Evolutionary conservation across 2,329 filamentous ascomycete genomes (phyloP).

Genomic region (Fusarium secorum): DNA sequence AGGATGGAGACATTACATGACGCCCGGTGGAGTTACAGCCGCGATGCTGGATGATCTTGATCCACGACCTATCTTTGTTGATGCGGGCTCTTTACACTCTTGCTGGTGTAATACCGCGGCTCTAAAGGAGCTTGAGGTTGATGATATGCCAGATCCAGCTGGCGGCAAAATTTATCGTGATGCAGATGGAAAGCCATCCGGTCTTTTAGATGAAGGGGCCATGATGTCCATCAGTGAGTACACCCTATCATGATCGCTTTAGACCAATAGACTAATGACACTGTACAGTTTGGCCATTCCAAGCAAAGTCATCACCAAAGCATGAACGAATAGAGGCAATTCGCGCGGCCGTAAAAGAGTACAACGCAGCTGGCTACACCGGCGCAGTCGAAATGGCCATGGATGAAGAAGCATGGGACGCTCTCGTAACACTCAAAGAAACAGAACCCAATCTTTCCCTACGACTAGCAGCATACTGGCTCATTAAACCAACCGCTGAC

Average conservation of each 20-base stretch:
- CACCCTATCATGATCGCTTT: constrained; percentile 50
- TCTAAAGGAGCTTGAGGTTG: constrained; percentile 56
- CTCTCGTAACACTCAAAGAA: constrained; percentile 53
- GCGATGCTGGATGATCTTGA: constrained; percentile 59
- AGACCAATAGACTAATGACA: fast-evolving
- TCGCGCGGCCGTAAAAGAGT: constrained; percentile 56
- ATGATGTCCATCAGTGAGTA: constrained; percentile 43
- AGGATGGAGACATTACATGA: constrained; percentile 62
- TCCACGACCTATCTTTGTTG: constrained; percentile 62
- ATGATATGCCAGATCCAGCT: constrained; percentile 54
- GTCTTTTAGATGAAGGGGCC: constrained; percentile 55
- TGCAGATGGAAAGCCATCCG: constrained; percentile 54
- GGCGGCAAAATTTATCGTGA: constrained; percentile 62
- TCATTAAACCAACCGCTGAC: constrained; percentile 55
- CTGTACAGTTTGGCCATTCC: constrained; percentile 52
- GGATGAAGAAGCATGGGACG: constrained; percentile 64
- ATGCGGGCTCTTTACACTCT: constrained; percentile 63
- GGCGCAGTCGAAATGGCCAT: constrained; percentile 67
- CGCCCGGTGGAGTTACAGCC: constrained; percentile 53
- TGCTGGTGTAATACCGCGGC: constrained; percentile 64
- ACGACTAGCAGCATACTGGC: constrained; percentile 63
- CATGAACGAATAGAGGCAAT: constrained; percentile 57
- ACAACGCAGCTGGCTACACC: constrained; percentile 61
- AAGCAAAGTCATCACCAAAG: constrained; percentile 56
- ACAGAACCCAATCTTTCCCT: constrained; percentile 44